These are phyloP conservation scores for Leptodontidium sp. DNA, from an alignment of 2,329 filamentous ascomycete genomes.

Conservation along the genomic window DNA sequence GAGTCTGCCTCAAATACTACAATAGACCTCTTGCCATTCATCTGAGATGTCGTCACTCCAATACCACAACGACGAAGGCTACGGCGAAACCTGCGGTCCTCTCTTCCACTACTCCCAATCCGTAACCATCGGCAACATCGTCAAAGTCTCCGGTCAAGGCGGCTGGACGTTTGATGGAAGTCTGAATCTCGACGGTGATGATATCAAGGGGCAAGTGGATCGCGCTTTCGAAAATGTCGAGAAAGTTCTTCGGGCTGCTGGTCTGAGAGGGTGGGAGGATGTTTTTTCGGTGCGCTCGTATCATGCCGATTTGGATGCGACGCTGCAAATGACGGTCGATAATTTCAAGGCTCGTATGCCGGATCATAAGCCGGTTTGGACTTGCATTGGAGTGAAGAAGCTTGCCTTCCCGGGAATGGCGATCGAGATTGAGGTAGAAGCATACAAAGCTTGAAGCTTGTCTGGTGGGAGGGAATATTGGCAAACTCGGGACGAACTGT, in stretches of 20 bases:
- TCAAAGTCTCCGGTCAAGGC: background rate
- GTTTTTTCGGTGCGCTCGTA: background rate
- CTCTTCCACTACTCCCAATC: slow-evolving; percentile 7
- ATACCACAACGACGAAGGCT: background rate
- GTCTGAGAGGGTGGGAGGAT: background rate
- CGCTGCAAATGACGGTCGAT: background rate
- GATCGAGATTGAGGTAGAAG: slow-evolving; percentile 5
- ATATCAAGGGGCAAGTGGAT: background rate
- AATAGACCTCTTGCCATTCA: too few species aligned
- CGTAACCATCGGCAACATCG: background rate
- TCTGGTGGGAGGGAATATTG: background rate
- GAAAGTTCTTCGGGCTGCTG: background rate
- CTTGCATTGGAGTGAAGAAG: background rate
- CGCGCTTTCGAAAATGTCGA: slow-evolving; percentile 4
- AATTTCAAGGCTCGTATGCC: background rate
- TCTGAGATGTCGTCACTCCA: background rate
- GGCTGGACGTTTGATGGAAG: background rate
- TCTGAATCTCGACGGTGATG: background rate
- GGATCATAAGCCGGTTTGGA: background rate
- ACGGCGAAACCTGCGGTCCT: background rate
- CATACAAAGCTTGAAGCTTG: background rate
- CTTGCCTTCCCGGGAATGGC: background rate
- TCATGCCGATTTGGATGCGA: background rate
- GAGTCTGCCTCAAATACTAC: too few species aligned
- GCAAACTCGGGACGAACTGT: background rate